Base-by-base conservation (phyloP, 164 flowering plant genomes). In the Euptelea pleiosperma region DNA sequence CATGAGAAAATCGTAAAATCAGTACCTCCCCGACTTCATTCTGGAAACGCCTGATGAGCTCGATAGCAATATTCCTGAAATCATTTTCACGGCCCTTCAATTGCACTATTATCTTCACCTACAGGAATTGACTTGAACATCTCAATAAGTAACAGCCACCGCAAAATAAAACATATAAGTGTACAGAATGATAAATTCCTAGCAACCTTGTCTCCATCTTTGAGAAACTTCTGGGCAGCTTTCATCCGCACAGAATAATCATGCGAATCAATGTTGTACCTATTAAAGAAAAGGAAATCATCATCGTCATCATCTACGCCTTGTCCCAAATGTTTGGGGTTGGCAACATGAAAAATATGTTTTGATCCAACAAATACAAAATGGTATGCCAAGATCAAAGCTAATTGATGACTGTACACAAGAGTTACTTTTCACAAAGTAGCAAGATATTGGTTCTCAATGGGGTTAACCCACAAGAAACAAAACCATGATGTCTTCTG, bases 181-280 rank as follows among this genome's bases (percentile, higher is more conserved):
- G 14, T 39, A 18, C 29, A 18, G 5, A 1, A 52, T 37, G 35
- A 55, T 52, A 60, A 35, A 8, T 30, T 21, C 12, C 15, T 35
- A 45, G 42, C 52, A 52, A 89, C 98, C 96, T 86, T 89, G 76
- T 93, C 83, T 36, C 97, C 99, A 34, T 82, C 92, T 56, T 72
- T 83, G 62, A 87, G 66, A 72, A 87, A 86, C 74, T 79, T 93
- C 75, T 67, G 48, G 39, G 94, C 94, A 60, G 97, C 85, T 81
- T 50, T 89, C 70, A 90, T 64, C 55, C 94, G 86, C 46, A 89
- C 96, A 52, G 83, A 62, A 70, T 93, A 89, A 75, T 93, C 98
- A 74, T 93, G 98, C 29, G 79, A 73, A 69, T 93, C 97, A 64
- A 90, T 89, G 68, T 82, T 89, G 70, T 88, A 93, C 75, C 98